Evolutionary conservation across 2,329 filamentous ascomycete species (phyloP).

Genomic region (Penicillium rolfsii): DNA sequence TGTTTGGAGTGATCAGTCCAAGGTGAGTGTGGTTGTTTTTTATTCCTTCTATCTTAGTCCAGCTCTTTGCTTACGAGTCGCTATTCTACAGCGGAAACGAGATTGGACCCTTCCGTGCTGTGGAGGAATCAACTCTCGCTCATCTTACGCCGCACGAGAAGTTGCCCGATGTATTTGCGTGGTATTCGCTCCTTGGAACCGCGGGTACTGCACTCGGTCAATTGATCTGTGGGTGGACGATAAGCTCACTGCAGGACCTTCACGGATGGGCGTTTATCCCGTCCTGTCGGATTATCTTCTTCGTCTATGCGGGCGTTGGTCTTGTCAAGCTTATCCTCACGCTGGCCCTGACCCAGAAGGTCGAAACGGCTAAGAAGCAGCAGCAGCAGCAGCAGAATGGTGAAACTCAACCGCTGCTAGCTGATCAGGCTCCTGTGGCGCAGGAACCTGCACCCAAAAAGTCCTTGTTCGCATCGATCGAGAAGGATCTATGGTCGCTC

Average conservation of each 20-base stretch:
- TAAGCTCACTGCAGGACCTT: conserved; percentile 53
- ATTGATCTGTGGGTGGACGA: conserved; percentile 62
- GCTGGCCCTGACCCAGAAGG: conserved; percentile 52
- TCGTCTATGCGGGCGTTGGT: conserved; percentile 61
- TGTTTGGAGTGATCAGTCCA: conserved; percentile 65
- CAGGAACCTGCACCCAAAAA: conserved; percentile 25
- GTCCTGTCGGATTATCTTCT: conserved; percentile 62
- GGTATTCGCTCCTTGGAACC: conserved; percentile 61
- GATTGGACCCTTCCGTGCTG: conserved; percentile 68
- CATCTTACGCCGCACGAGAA: conserved; percentile 61
- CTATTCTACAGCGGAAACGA: conserved; percentile 57
- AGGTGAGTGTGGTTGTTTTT: conserved; percentile 36
- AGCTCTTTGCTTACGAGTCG: not conserved
- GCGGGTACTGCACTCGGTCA: conserved; percentile 65
- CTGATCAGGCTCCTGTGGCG: conserved; percentile 14
- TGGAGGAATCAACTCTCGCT: conserved; percentile 67
- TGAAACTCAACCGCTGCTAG: conserved; percentile 44
- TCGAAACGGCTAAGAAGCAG: conserved; percentile 47
- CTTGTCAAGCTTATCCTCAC: conserved; percentile 60
- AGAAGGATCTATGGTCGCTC: conserved; percentile 46
- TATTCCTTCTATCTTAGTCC: not conserved
- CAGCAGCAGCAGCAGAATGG: conserved; percentile 27
- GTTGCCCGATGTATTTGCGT: conserved; percentile 66
- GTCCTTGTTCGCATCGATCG: conserved; percentile 61
- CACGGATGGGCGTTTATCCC: conserved; percentile 50